These are phyloP conservation scores for Thermothielavioides terrestris DNA, from an alignment of 495 filamentous ascomycete species.

Conservation along the genomic window DNA sequence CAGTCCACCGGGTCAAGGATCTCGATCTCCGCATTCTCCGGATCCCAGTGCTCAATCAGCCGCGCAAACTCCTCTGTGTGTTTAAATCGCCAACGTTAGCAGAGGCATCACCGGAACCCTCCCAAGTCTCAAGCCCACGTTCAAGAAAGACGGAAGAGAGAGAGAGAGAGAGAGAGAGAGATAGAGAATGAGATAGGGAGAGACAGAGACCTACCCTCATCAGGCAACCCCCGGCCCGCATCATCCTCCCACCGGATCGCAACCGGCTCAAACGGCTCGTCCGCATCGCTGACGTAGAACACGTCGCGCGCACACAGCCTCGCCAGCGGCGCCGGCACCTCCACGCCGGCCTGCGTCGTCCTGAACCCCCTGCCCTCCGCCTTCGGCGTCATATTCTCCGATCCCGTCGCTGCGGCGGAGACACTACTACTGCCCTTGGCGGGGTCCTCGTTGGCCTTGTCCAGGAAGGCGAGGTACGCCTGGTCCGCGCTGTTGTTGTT, in stretches of 20 bases:
- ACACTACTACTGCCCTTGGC: slow-evolving; percentile 31
- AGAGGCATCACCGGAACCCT: not conserved
- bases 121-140: not conserved
- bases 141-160: slow-evolving; percentile 2
- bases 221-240: slow-evolving; percentile 46
- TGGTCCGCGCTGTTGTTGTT: slow-evolving; percentile 74
- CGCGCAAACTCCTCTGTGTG: slow-evolving; percentile 47
- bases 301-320: slow-evolving; percentile 41
- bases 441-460: slow-evolving; percentile 72
- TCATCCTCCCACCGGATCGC: slow-evolving; percentile 55
- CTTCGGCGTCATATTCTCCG: not conserved
- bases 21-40: slow-evolving; percentile 41
- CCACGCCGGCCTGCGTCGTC: slow-evolving; percentile 41
- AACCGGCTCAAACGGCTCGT: slow-evolving; percentile 77
- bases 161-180: slow-evolving; percentile 9
- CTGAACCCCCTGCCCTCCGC: slow-evolving; percentile 29
- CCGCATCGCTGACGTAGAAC: slow-evolving; percentile 70
- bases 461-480: slow-evolving; percentile 69
- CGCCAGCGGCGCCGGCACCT: slow-evolving; percentile 50
- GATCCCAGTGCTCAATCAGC: slow-evolving; percentile 45
- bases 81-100: not conserved
- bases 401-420: not conserved
- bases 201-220: slow-evolving; percentile 44
- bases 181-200: slow-evolving; percentile 12
- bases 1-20: slow-evolving; percentile 51